These are phyloP conservation scores for Glycine latifolia DNA, from an alignment of 306 rosid species.

Conservation along the genomic window DNA sequence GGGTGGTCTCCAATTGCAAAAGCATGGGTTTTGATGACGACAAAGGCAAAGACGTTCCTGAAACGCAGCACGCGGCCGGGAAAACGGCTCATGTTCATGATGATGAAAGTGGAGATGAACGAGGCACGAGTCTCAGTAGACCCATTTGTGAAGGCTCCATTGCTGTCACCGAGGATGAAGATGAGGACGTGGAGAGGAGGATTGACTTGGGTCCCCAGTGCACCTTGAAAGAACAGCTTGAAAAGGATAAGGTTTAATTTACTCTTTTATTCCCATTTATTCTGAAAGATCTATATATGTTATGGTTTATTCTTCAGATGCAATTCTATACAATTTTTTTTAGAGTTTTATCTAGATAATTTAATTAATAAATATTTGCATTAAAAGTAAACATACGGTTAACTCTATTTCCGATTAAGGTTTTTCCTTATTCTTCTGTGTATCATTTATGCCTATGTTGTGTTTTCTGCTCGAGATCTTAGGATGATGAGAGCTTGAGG, in stretches of 20 bases:
- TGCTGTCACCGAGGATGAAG: slow-evolving; percentile 73
- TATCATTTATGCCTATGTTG: no score
- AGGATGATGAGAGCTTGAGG: slow-evolving; percentile 94
- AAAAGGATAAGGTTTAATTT: slow-evolving; percentile 80
- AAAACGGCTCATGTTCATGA: not conserved
- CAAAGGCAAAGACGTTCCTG: slow-evolving; percentile 40
- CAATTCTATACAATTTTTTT: no score
- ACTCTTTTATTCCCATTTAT: not conserved
- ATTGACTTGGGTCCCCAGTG: slow-evolving; percentile 85
- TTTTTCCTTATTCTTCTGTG: no score
- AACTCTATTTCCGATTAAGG: no score
- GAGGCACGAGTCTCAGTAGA: slow-evolving; percentile 35
- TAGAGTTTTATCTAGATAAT: no score
- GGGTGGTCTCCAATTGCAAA: slow-evolving; percentile 55
- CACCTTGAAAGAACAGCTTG: slow-evolving; percentile 83
- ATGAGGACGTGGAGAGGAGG: slow-evolving; percentile 68
- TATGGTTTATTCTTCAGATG: no score
- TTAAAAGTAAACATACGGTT: no score
- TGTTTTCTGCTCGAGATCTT: slow-evolving; percentile 32
- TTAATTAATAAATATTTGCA: no score
- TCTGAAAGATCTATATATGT: not conserved
- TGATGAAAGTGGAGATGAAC: slow-evolving; percentile 51
- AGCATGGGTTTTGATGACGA: slow-evolving; percentile 77
- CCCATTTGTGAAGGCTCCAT: slow-evolving; percentile 67
- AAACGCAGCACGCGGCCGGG: not conserved